phyloP scores from a whole-genome alignment of 805 yeast genomes.

The Kodamaea kakaduensis region DNA sequence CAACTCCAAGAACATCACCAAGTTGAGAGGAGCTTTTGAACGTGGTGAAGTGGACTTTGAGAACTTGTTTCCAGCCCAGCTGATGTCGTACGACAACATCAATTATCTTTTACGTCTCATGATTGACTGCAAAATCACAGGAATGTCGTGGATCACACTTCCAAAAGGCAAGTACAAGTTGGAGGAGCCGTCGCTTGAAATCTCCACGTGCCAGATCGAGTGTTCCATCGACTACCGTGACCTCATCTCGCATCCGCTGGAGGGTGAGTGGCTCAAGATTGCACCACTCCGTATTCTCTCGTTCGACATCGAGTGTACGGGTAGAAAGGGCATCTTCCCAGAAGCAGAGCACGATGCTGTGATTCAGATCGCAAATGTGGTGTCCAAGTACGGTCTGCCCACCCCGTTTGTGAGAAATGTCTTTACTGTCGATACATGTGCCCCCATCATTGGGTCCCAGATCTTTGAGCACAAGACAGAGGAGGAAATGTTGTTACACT shows the following conservation, averaged over 20 bases:
- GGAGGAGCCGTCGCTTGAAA: slow-evolving; percentile 35
- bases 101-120: slow-evolving; percentile 81
- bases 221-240: slow-evolving; percentile 64
- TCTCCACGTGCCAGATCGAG: slow-evolving; percentile 86
- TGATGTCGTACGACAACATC: slow-evolving; percentile 83
- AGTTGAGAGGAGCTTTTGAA: slow-evolving; percentile 77
- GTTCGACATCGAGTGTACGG: slow-evolving; percentile 98
- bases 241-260: slow-evolving; percentile 76
- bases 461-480: slow-evolving; percentile 74
- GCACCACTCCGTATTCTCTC: slow-evolving; percentile 93
- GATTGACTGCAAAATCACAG: slow-evolving; percentile 88
- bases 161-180: slow-evolving; percentile 68
- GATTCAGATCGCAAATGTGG: slow-evolving; percentile 95
- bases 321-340: slow-evolving; percentile 94
- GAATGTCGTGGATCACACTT: slow-evolving; percentile 96
- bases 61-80: slow-evolving; percentile 55
- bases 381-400: slow-evolving; percentile 74
- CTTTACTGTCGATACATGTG: slow-evolving; percentile 86
- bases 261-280: slow-evolving; percentile 88
- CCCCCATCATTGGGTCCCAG: slow-evolving; percentile 92
- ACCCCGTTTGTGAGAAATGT: slow-evolving; percentile 92
- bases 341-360: slow-evolving; percentile 92
- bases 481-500: slow-evolving; percentile 72
- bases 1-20: slow-evolving; percentile 63
- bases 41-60: slow-evolving; percentile 69